phyloP scores from a whole-genome alignment of 2,329 filamentous ascomycete genomes.

The Colletotrichum spinosum region DNA sequence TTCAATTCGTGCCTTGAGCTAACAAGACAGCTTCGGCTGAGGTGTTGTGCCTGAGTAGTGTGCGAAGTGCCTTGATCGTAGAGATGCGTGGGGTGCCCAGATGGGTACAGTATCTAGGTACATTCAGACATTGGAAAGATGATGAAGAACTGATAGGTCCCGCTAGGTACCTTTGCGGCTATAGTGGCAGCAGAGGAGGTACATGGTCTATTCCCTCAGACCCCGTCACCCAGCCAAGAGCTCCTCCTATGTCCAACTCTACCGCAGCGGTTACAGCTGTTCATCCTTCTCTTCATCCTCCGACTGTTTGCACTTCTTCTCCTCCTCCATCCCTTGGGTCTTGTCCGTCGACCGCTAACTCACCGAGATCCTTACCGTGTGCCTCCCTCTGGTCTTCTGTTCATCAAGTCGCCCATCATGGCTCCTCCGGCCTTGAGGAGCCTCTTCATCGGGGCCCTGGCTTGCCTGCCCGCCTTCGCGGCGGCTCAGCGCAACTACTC shows the following conservation, averaged over 20 bases:
- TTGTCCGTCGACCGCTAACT: slow-evolving; percentile 12
- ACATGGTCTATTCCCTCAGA: not conserved
- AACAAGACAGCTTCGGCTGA: slow-evolving; percentile 1
- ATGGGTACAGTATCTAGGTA: not conserved
- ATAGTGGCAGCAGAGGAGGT: not conserved
- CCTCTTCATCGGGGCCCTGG: slow-evolving; percentile 53
- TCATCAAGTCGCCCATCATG: slow-evolving; percentile 46
- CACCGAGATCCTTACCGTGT: slow-evolving; percentile 6
- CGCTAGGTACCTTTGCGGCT: slow-evolving; percentile 7
- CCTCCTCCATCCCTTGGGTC: not conserved
- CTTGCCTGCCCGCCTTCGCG: slow-evolving; percentile 53
- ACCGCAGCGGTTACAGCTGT: not conserved
- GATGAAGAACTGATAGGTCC: not conserved
- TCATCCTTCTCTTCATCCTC: slow-evolving; percentile 15
- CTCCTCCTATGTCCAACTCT: slow-evolving; percentile 21
- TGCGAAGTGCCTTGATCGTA: too few species aligned
- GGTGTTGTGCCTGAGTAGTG: too few species aligned
- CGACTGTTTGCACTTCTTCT: not conserved
- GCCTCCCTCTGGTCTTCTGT: slow-evolving; percentile 11
- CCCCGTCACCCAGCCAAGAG: slow-evolving; percentile 31
- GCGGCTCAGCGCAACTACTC: slow-evolving; percentile 65
- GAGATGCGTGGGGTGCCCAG: too few species aligned
- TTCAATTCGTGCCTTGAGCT: not conserved
- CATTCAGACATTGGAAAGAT: too few species aligned
- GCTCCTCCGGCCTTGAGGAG: slow-evolving; percentile 50